These are phyloP conservation scores for Musa troglodytarum DNA, from an alignment of 176 grass and related monocot genomes.

Conservation along the genomic window DNA sequence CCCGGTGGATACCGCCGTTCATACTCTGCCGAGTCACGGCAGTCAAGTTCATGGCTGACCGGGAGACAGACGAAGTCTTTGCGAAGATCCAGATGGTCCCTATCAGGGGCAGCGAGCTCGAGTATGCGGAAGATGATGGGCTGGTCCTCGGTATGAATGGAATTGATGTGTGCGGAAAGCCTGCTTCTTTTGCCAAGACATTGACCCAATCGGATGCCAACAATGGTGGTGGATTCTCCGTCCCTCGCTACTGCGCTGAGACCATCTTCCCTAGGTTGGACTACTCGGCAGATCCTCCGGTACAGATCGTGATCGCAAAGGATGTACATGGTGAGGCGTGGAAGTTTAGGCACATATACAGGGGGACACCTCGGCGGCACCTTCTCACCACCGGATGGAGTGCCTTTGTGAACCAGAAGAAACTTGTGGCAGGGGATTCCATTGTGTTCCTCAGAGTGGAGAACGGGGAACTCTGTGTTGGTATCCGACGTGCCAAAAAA, in stretches of 20 bases:
- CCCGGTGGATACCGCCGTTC: constrained; percentile 30
- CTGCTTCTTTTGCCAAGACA: constrained; percentile 77
- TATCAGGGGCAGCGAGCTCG: constrained; percentile 25
- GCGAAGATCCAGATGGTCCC: constrained; percentile 58
- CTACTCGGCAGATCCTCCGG: constrained; percentile 51
- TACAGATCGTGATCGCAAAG: constrained; percentile 52
- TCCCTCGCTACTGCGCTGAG: constrained; percentile 80
- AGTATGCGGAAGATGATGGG: constrained; percentile 29
- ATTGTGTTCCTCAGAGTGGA: constrained; percentile 77
- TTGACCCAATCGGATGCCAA: constrained; percentile 92
- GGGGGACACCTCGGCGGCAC: constrained; percentile 82
- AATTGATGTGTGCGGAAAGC: constrained; percentile 34
- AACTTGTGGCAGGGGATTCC: constrained; percentile 70
- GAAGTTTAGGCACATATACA: constrained; percentile 92
- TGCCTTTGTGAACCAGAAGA: constrained; percentile 76
- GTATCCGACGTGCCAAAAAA: constrained; percentile 66
- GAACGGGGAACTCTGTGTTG: constrained; percentile 55
- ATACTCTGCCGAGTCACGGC: constrained; percentile 49
- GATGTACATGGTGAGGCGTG: constrained; percentile 78
- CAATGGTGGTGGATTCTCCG: constrained; percentile 87
- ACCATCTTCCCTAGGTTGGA: constrained; percentile 85
- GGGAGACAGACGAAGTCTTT: constrained; percentile 60
- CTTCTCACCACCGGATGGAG: constrained; percentile 94
- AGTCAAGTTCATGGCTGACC: constrained; percentile 65
- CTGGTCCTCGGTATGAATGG: constrained; percentile 3